Evolutionary conservation across 257 asterid species (phyloP), one percentile per base, ranked within the genome.

Genomic region (Oldenlandia corymbosa): DNA sequence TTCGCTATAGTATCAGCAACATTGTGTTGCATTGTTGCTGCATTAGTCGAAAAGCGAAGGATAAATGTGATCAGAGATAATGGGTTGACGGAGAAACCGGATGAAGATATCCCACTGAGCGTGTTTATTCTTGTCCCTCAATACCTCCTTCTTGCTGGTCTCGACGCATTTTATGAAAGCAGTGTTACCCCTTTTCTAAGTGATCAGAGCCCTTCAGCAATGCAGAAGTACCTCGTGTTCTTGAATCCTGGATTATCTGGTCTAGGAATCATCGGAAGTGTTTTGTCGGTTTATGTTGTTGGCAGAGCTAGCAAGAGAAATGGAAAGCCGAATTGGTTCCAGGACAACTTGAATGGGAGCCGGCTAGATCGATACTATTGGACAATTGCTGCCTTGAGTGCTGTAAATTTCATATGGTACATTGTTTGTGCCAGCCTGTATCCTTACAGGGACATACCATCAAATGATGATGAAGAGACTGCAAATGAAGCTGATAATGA

Each of bases 331-430:
- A 85, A 64, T 42, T 88, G 91, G 95, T 81, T 83, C 53, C 87
- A 83, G 58, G 10, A 48, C 13, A 75, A 83, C 17, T 56, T 88
- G 76, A 83, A 74, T 26, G 42, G 49, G 74, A 85, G 94, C 45
- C 85, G 88, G 1, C 47, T 85, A 76, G 95, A 88, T 66, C 66
- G 62, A 39, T 85, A 83, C 42, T 85, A 76, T 34, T 83, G 85
- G 91, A 70, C 78, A 20, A 42, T 83, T 70, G 87, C 90, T 0
- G 80, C 1, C 6, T 31, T 82, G 21, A 72, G 87, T 58, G 62
- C 79, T 2, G 83, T 46, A 36, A 83, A 81, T 66, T 57, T 85
- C 1, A 10, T 74, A 1, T 58, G 67, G 68, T 71, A 48, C 52
- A 21, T 60, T 10, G 10, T 59, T 7, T 36, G 16, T 42, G 71